phyloP scores from a whole-genome alignment of 495 filamentous ascomycete genomes.

The Sordaria brevicollis region DNA sequence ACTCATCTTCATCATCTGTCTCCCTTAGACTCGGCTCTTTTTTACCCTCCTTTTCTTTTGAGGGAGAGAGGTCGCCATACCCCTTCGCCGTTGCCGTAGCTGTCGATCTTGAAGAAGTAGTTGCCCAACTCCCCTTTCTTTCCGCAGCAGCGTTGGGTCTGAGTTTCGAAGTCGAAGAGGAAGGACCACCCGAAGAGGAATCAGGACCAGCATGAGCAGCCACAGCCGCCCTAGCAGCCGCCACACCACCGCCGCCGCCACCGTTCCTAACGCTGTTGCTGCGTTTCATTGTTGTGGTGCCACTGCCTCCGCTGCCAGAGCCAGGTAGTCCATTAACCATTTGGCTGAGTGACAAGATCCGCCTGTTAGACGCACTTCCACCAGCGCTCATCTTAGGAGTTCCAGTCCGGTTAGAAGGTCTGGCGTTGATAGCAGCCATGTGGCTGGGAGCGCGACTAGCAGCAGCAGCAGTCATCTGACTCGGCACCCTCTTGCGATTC shows the following conservation, averaged over 20 bases:
- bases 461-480: conserved; percentile 1
- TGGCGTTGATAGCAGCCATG: conserved; percentile 21
- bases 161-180: too few relatives aligned
- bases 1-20: conserved; percentile 7
- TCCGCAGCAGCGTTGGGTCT: not conserved
- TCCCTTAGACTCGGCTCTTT: conserved; percentile 7
- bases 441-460: not conserved
- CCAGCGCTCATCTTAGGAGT: not conserved
- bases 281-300: conserved; percentile 51
- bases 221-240: not conserved
- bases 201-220: not conserved
- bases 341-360: conserved; percentile 82
- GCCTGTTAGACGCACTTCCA: conserved; percentile 38
- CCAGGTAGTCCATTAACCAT: conserved; percentile 76
- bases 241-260: conserved; percentile 45
- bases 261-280: conserved; percentile 53
- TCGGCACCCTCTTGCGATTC: conserved; percentile 59
- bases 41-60: conserved; percentile 26
- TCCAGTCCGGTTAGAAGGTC: too few relatives aligned
- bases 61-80: conserved; percentile 36
- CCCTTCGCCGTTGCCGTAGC: conserved; percentile 21
- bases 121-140: not conserved
- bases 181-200: too few relatives aligned
- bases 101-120: conserved; percentile 30
- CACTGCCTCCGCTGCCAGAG: conserved; percentile 42